Evolutionary conservation across 441 rosid species (phyloP), one percentile per base, ranked within the genome.

Genomic region (Flueggea neowawraea): DNA sequence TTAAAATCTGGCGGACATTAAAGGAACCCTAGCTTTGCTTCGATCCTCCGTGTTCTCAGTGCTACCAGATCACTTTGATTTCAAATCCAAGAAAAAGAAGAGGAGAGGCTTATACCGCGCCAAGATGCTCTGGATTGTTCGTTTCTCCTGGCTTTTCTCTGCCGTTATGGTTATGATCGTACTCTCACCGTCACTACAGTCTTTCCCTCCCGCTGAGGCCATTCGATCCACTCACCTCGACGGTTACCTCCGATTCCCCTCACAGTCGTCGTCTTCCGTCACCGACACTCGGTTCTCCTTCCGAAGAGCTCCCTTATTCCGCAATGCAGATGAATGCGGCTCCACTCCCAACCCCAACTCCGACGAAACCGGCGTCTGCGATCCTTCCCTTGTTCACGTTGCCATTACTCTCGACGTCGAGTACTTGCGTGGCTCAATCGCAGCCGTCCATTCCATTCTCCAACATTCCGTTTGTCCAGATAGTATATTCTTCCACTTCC

Each of bases 121-220:
- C 14, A 80, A 65, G 67, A 90, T 90, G 91, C 79, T 78, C 6
- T 86, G 94, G 91, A 64, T 84, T 61, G 69, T 82, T 82, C 75
- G 88, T 57, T 80, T 90, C 58, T 81, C 88, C 6, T 85, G 93
- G 55, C 76, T 86, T 58, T 79, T 88, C 82, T 88, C 90, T 17
- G 96, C 88, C 36, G 93, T 83, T 10, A 71, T 86, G 83, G 75
- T 81, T 32, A 75, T 83, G 78, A 77, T 91, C 55, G 73, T 88
- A 13, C 78, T 91, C 55, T 88, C 96, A 4, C 95, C 94, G 44
- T 88, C 96, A 28, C 75, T 88, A 41, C 93, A 84, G 51, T 86
- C 97, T 2, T 82, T 86, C 33, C 87, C 97, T 10, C 97, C 96
- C 1, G 97, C 97, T 10, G 97, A 81, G 32, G 97, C 97, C 52